Conservation (phyloP, 148 eudicot genomes). For the Vaccinium vitisidaea region DNA sequence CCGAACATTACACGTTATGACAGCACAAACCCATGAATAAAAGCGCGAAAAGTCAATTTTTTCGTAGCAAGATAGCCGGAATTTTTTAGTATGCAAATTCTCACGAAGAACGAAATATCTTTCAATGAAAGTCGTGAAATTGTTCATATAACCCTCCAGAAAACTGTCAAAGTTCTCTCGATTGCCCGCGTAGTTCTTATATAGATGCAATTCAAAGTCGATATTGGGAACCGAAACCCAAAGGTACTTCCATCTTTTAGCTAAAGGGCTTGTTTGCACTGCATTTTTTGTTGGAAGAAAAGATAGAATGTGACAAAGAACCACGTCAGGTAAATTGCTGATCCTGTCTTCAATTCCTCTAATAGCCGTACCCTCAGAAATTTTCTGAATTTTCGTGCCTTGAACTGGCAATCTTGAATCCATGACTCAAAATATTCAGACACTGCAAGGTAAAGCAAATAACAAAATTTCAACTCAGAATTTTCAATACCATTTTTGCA, state of each 20-base stretch:
- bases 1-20: background rate
- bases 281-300: background rate
- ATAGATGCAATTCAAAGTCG: background rate
- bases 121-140: background rate
- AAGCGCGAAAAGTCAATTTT: background rate
- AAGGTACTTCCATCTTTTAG: background rate
- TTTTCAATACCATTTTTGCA: too few relatives aligned
- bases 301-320: constrained; percentile 10
- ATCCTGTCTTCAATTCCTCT: background rate
- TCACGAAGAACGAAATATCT: background rate
- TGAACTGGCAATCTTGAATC: background rate
- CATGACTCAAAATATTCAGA: background rate
- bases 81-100: background rate
- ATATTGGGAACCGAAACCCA: background rate
- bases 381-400: background rate
- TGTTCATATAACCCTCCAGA: background rate
- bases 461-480: background rate
- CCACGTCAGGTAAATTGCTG: background rate
- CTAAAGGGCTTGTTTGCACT: background rate
- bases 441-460: background rate
- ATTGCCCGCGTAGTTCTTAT: background rate
- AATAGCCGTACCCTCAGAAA: background rate
- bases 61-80: background rate
- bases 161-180: background rate
- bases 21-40: background rate